Evolutionary conservation across 139 green algal genomes (phyloP).

Genomic region (Micromonas pusilla): DNA sequence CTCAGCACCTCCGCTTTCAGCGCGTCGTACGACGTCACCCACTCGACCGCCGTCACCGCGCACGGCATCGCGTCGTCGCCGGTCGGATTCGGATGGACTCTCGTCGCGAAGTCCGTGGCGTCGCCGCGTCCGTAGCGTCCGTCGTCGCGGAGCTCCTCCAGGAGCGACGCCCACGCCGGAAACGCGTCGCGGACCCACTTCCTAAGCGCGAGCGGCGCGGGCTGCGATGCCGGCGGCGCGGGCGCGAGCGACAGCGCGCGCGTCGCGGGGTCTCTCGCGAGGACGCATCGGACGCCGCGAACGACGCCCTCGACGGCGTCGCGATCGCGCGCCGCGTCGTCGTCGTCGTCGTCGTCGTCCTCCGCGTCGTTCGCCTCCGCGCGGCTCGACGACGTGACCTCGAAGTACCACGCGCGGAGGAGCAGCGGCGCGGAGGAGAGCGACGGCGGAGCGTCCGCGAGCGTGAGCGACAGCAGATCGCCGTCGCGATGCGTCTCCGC

Average conservation of each 20-base stretch:
- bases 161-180: not conserved
- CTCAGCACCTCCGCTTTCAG: not conserved
- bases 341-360: too few relatives aligned
- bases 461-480: too few relatives aligned
- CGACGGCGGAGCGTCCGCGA: too few relatives aligned
- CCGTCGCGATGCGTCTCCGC: too few relatives aligned
- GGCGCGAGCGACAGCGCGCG: not conserved
- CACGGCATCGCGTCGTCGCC: not conserved
- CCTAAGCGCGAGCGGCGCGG: not conserved
- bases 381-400: too few relatives aligned
- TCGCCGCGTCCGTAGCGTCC: not conserved
- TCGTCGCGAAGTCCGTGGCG: not conserved
- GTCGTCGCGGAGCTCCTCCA: not conserved
- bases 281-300: not conserved
- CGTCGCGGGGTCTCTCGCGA: too few relatives aligned
- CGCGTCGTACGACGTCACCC: not conserved
- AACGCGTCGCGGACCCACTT: not conserved
- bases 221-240: not conserved
- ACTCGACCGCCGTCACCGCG: not conserved
- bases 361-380: too few relatives aligned
- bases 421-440: too few relatives aligned
- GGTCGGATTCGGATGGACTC: too few relatives aligned
- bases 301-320: not conserved
- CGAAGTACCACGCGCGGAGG: too few relatives aligned
- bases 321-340: too few relatives aligned